Evolutionary conservation across 495 filamentous ascomycete genomes (phyloP).

Genomic region (Annulohypoxylon bovei): DNA sequence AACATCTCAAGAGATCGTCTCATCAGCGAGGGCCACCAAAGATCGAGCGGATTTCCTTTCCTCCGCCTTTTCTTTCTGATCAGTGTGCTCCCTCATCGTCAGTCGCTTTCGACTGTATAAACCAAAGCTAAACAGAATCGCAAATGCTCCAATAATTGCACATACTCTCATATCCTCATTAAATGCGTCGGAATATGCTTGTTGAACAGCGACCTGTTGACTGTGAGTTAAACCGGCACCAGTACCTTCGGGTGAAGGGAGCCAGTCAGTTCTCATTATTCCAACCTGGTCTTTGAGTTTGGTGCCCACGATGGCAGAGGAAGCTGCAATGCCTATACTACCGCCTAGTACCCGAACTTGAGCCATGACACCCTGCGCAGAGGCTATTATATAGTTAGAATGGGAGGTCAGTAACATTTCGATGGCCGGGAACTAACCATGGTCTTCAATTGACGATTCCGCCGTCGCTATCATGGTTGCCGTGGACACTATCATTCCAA

Average conservation of each 20-base stretch:
- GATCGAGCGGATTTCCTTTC: conserved; percentile 8
- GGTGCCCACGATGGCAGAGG: conserved; percentile 55
- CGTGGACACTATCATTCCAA: conserved; percentile 53
- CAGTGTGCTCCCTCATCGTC: conserved; percentile 35
- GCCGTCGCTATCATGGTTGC: conserved; percentile 49
- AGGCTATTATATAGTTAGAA: conserved; percentile 45
- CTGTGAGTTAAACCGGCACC: conserved; percentile 8
- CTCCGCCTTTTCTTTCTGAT: conserved; percentile 26
- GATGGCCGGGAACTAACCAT: conserved; percentile 43
- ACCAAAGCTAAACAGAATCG: conserved; percentile 43
- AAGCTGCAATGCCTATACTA: conserved; percentile 62
- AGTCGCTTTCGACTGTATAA: conserved; percentile 45
- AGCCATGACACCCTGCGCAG: conserved; percentile 62
- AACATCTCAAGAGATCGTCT: not conserved
- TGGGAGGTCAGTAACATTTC: too few relatives aligned
- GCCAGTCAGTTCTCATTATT: conserved; percentile 32
- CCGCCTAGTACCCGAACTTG: conserved; percentile 64
- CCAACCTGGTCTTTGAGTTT: conserved; percentile 37
- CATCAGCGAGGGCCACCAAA: not conserved
- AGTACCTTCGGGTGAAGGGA: conserved; percentile 35
- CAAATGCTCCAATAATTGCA: conserved; percentile 48
- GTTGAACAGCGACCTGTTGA: conserved; percentile 34
- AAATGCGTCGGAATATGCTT: conserved; percentile 52
- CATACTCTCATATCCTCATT: conserved; percentile 52
- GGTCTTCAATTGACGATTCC: conserved; percentile 50